Percentiles rank a stretch among this genome's conserved stretches.
phyloP scores from a whole-genome alignment of 2,329 filamentous ascomycete genomes.

The Fusarium sp. region DNA sequence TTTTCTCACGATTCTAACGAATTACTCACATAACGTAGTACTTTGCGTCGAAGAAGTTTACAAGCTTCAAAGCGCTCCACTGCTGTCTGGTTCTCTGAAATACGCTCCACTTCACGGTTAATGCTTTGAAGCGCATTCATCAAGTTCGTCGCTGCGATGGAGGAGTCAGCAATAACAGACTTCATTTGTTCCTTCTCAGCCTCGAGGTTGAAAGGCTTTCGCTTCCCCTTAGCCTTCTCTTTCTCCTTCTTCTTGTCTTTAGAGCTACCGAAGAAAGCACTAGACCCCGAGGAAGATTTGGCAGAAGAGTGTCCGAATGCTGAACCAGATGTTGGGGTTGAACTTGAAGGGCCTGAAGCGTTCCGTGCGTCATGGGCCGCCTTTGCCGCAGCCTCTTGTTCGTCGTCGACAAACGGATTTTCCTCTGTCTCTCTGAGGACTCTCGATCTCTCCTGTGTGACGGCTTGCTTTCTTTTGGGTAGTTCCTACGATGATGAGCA shows the following conservation, averaged over 20 bases:
- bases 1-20: neutral
- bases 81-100: slow-evolving; percentile 84
- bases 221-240: slow-evolving; percentile 67
- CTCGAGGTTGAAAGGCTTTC: slow-evolving; percentile 82
- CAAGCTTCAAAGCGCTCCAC: slow-evolving; percentile 85
- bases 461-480: slow-evolving; percentile 75
- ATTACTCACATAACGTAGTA: slow-evolving; percentile 79
- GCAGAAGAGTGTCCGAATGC: slow-evolving; percentile 39
- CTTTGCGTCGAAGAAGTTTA: slow-evolving; percentile 85
- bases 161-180: slow-evolving; percentile 87
- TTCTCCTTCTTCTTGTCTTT: slow-evolving; percentile 67
- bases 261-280: slow-evolving; percentile 56
- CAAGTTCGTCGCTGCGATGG: slow-evolving; percentile 90
- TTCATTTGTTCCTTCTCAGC: slow-evolving; percentile 90
- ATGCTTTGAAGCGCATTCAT: slow-evolving; percentile 88
- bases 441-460: slow-evolving; percentile 82
- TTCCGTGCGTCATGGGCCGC: slow-evolving; percentile 48
- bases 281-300: slow-evolving; percentile 53
- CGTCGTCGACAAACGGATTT: slow-evolving; percentile 75
- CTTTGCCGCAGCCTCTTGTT: slow-evolving; percentile 61
- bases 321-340: slow-evolving; percentile 20
- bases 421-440: slow-evolving; percentile 86
- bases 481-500: slow-evolving; percentile 62
- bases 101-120: slow-evolving; percentile 87
- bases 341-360: slow-evolving; percentile 35